Percentiles rank a stretch among this genome's conserved stretches.
Conservation (phyloP, 768 basidiomycete species). For the Tubosaeta brunneosetosa region DNA sequence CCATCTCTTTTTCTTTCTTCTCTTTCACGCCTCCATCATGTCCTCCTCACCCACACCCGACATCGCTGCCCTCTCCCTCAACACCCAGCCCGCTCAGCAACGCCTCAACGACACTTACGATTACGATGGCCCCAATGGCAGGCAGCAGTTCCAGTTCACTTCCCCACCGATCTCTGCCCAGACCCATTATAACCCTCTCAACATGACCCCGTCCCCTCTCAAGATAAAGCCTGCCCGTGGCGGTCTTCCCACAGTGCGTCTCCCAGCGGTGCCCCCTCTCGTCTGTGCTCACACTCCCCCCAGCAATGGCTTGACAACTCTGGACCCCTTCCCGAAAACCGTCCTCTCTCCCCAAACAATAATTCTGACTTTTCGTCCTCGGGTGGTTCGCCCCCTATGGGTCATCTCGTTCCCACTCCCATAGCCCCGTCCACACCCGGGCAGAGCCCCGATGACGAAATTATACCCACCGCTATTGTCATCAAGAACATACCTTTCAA, state of each 20-base stretch:
- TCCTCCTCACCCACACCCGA: slow-evolving; percentile 73
- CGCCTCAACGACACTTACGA: slow-evolving; percentile 85
- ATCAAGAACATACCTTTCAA: slow-evolving; percentile 99
- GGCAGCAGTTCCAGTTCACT: slow-evolving; percentile 71
- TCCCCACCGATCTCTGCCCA: slow-evolving; percentile 54
- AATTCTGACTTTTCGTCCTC: slow-evolving; percentile 87
- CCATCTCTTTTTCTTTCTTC: slow-evolving; percentile 23
- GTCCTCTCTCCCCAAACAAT: slow-evolving; percentile 80
- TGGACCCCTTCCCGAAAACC: slow-evolving; percentile 51
- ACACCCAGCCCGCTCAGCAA: slow-evolving; percentile 58
- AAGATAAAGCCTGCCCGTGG: slow-evolving; percentile 68
- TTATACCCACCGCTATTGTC: slow-evolving; percentile 98
- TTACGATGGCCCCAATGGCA: slow-evolving; percentile 61
- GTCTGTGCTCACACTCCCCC: slow-evolving; percentile 20
- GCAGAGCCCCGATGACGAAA: slow-evolving; percentile 70
- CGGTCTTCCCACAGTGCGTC: slow-evolving; percentile 69
- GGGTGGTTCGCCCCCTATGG: slow-evolving; percentile 72
- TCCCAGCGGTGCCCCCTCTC: slow-evolving; percentile 13
- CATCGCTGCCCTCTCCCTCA: slow-evolving; percentile 72
- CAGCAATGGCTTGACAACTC: slow-evolving; percentile 86
- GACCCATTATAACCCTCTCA: slow-evolving; percentile 44
- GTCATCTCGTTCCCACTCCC: slow-evolving; percentile 40
- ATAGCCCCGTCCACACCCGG: slow-evolving; percentile 47
- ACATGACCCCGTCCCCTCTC: slow-evolving; percentile 63
- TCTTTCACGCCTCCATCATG: slow-evolving; percentile 49